Conservation (phyloP, 495 filamentous ascomycete species). For the Daldinia concentrica region DNA sequence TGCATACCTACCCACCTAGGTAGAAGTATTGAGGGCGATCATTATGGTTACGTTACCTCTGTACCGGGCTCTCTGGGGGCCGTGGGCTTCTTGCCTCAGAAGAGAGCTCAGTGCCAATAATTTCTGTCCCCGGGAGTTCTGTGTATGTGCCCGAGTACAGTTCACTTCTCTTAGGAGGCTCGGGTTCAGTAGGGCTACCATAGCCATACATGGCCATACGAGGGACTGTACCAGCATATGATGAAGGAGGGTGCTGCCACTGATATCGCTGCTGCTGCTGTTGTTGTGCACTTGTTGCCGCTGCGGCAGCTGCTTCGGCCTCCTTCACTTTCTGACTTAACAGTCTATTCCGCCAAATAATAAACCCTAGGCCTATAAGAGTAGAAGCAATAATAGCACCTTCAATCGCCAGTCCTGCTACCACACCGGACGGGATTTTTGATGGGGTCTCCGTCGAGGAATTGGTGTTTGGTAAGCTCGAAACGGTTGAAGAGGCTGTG, state of each 20-base stretch:
- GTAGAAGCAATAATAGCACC: slow-evolving; percentile 12
- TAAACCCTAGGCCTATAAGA: slow-evolving; percentile 15
- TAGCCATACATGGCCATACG: slow-evolving; percentile 8
- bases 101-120: slow-evolving; percentile 19
- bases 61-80: background rate
- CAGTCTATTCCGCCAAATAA: slow-evolving; percentile 27
- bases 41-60: background rate
- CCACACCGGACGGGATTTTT: slow-evolving; percentile 14
- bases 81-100: slow-evolving; percentile 16
- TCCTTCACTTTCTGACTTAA: slow-evolving; percentile 22
- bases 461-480: background rate
- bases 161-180: slow-evolving; percentile 4
- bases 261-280: slow-evolving; percentile 27
- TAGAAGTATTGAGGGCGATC: background rate
- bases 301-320: slow-evolving; percentile 9
- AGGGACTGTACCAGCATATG: slow-evolving; percentile 1
- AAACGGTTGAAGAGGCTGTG: slow-evolving; percentile 1
- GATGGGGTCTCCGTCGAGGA: background rate
- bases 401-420: slow-evolving; percentile 28
- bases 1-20: background rate
- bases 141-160: slow-evolving; percentile 1
- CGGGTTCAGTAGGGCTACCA: slow-evolving; percentile 6
- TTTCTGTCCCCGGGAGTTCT: slow-evolving; percentile 19
- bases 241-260: slow-evolving; percentile 20
- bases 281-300: slow-evolving; percentile 11